These are phyloP conservation scores for Chloropicon primus DNA, from an alignment of 139 green algal genomes.

Conservation along the genomic window DNA sequence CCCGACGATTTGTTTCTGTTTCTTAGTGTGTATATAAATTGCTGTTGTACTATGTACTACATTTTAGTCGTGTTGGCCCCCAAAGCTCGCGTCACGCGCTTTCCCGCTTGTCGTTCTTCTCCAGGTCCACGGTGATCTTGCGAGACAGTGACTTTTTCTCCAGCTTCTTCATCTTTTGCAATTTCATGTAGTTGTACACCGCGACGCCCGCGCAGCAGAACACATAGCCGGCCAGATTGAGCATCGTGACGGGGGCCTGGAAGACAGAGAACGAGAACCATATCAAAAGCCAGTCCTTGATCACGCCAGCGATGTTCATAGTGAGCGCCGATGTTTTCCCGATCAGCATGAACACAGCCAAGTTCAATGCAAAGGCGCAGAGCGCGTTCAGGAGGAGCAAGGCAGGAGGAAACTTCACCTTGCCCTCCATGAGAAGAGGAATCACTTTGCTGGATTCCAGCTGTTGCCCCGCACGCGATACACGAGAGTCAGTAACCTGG, in stretches of 20 bases:
- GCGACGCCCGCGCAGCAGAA: slow-evolving; percentile 46
- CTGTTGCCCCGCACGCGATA: not conserved
- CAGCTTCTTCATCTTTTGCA: slow-evolving; percentile 37
- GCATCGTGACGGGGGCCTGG: slow-evolving; percentile 58
- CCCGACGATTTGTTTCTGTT: too few species aligned
- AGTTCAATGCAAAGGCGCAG: not conserved
- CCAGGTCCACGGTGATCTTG: not conserved
- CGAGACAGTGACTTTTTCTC: not conserved
- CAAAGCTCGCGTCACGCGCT: too few species aligned
- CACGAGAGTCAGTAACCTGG: not conserved
- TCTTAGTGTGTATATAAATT: not conserved
- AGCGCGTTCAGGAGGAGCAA: slow-evolving; percentile 17
- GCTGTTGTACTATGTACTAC: too few species aligned
- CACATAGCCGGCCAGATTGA: slow-evolving; percentile 73
- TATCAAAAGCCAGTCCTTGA: slow-evolving; percentile 46
- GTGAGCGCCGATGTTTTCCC: not conserved
- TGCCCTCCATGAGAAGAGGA: not conserved
- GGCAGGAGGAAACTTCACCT: slow-evolving; percentile 13
- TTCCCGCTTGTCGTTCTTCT: slow-evolving; percentile 18
- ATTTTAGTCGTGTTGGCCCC: too few species aligned
- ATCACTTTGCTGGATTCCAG: not conserved
- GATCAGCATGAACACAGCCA: not conserved
- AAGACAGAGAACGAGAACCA: slow-evolving; percentile 79
- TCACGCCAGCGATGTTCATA: slow-evolving; percentile 35
- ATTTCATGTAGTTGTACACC: slow-evolving; percentile 60